Base-by-base conservation (phyloP, 2,329 filamentous ascomycete genomes). In the Byssothecium circinans region DNA sequence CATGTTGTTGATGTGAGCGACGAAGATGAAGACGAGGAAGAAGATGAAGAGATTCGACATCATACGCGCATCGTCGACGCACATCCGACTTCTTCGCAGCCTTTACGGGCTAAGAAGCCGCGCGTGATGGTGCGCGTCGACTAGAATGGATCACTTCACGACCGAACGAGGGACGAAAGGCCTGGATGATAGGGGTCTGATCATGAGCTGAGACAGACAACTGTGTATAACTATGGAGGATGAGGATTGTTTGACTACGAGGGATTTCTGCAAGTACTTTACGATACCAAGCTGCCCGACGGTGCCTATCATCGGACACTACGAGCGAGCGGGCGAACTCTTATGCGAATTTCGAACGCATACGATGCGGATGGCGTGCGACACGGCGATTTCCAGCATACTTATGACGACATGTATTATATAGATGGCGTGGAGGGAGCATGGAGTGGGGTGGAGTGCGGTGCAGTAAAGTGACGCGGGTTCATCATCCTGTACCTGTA, bases 81-180 rank as follows among this genome's bases (percentile, higher is more conserved):
- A n/a, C 8, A 18, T 12, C 35, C 33, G 12, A 29, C 34, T 14
- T 11, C 52, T 33, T 43, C 11, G 34, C 33, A 53, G 14, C 42
- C 52, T 33, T 43, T 27, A 40, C 43, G 19, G 27, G 8, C 25
- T 20, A 66, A 60, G 48, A 64, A 56, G 17, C 12, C 45, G 4
- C 56, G 47, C 11, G 57, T 61, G 10, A 45, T 44, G 20, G 29
- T 32, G 29, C 12, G 12, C 29, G 29, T 32, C 12, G 29, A 32
- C 14, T 32, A 32, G 29, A n/a, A 4, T 11, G 25, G 6, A 6
- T 11, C 7, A 27, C 25, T 27, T 6, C 25, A 27, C 25, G 25
- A 11, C n/a, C n/a, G n/a, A n/a, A n/a, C n/a, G n/a, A n/a, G n/a
- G n/a, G n/a, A n/a, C n/a, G n/a, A n/a, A n/a, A n/a, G n/a, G n/a